Percentiles rank a stretch among this genome's conserved stretches.
These are phyloP conservation scores for Carex myosuroides DNA, from an alignment of 176 grass and related monocot genomes.

Conservation along the genomic window DNA sequence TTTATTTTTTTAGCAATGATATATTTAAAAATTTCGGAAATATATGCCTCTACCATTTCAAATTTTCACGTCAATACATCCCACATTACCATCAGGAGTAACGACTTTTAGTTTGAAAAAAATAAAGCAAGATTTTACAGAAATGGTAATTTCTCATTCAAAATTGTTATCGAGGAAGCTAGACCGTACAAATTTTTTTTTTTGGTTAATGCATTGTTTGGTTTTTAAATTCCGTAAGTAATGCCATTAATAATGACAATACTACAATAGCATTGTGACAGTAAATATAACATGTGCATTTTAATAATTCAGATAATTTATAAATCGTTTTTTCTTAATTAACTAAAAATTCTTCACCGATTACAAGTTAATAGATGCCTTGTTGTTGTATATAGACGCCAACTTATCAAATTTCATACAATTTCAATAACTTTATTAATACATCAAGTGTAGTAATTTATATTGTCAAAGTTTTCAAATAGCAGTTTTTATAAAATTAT, in stretches of 20 bases:
- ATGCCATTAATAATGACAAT: not conserved
- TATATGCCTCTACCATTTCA: too few species aligned
- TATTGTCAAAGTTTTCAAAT: too few species aligned
- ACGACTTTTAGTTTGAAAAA: not conserved
- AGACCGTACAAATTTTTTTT: not conserved
- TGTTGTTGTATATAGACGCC: too few species aligned
- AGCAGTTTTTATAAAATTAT: not conserved
- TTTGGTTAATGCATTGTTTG: not conserved
- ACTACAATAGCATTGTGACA: not conserved
- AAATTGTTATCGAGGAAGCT: too few species aligned
- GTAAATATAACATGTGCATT: not conserved
- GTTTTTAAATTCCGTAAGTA: not conserved
- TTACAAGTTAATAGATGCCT: not conserved
- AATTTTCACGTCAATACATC: too few species aligned
- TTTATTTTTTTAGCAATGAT: too few species aligned
- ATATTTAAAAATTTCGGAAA: too few species aligned
- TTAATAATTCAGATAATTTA: not conserved
- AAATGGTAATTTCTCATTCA: too few species aligned
- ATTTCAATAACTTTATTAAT: too few species aligned
- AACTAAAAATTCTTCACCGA: not conserved
- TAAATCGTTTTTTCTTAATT: too few species aligned
- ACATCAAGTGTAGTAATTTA: too few species aligned
- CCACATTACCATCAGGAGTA: not conserved
- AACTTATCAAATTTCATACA: too few species aligned
- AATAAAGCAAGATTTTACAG: not conserved